phyloP scores from a whole-genome alignment of 73 alveolate species.

The Paramecium octaurelia region DNA sequence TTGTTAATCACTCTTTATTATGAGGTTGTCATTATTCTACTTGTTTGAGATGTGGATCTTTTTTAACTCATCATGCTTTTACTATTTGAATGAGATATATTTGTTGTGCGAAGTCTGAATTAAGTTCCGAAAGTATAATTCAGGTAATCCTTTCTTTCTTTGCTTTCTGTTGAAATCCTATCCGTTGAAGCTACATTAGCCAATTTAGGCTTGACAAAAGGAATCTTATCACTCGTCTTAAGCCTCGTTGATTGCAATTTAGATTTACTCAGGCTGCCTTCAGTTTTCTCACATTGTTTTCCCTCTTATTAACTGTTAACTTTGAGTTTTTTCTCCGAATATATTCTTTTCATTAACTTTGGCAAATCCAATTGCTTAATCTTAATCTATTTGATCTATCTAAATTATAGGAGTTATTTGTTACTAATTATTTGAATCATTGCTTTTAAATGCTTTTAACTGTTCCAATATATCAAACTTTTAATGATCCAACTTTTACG shows the following conservation, averaged over 20 bases:
- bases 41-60: neutral
- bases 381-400: neutral
- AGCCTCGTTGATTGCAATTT: neutral
- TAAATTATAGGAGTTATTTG: neutral
- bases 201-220: neutral
- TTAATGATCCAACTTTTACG: neutral
- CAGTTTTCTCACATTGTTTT: neutral
- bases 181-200: neutral
- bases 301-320: neutral
- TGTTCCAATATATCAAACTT: neutral
- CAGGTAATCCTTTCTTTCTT: neutral
- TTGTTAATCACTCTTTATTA: neutral
- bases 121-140: neutral
- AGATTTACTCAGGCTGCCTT: neutral
- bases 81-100: neutral
- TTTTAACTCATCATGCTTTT: neutral
- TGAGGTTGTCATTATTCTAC: conserved; percentile 10
- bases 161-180: neutral
- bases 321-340: neutral
- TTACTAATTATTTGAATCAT: neutral
- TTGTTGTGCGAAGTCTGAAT: neutral
- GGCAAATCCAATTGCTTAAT: neutral
- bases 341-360: neutral
- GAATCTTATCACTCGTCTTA: neutral
- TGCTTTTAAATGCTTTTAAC: neutral